These are phyloP conservation scores for Cardamine chenopodiifolia DNA, from an alignment of 345 rosid species.

Conservation along the genomic window DNA sequence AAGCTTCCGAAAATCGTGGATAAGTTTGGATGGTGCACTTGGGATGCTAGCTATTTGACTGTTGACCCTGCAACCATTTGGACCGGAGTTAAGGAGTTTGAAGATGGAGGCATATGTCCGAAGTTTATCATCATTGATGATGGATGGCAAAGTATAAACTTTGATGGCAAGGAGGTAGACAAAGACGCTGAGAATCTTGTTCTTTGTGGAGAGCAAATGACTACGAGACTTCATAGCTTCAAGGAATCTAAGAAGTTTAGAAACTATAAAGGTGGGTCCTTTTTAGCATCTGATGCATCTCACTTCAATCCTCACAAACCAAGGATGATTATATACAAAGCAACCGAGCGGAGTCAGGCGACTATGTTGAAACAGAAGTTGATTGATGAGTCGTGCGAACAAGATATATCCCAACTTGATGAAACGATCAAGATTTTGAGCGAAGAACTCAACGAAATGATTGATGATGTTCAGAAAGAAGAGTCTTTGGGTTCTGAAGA, in stretches of 20 bases:
- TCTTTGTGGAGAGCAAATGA: conserved; percentile 91
- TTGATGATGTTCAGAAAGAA: conserved; percentile 40
- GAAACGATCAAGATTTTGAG: conserved; percentile 48
- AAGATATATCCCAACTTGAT: conserved; percentile 44
- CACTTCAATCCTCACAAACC: conserved; percentile 63
- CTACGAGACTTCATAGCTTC: conserved; percentile 65
- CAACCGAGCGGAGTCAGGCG: conserved; percentile 67
- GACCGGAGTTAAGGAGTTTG: conserved; percentile 73
- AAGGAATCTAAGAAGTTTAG: conserved; percentile 73
- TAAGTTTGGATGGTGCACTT: conserved; percentile 97
- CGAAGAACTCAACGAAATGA: conserved; percentile 55
- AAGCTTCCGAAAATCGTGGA: conserved; percentile 54
- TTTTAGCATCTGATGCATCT: conserved; percentile 50
- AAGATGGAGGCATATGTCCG: conserved; percentile 62
- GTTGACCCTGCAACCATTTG: conserved; percentile 79
- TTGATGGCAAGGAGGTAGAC: conserved; percentile 53
- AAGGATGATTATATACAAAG: conserved; percentile 73
- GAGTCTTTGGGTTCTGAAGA: conserved; percentile 27
- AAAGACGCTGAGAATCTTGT: conserved; percentile 64
- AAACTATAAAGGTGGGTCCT: conserved; percentile 60
- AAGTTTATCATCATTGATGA: conserved; percentile 89
- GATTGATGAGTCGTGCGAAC: conserved; percentile 40
- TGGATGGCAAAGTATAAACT: conserved; percentile 79
- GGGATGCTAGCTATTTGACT: conserved; percentile 89
- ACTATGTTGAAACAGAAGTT: conserved; percentile 55